Evolutionary conservation across 2,329 filamentous ascomycete genomes (phyloP).

Genomic region (Alternaria hordeiaustralica): DNA sequence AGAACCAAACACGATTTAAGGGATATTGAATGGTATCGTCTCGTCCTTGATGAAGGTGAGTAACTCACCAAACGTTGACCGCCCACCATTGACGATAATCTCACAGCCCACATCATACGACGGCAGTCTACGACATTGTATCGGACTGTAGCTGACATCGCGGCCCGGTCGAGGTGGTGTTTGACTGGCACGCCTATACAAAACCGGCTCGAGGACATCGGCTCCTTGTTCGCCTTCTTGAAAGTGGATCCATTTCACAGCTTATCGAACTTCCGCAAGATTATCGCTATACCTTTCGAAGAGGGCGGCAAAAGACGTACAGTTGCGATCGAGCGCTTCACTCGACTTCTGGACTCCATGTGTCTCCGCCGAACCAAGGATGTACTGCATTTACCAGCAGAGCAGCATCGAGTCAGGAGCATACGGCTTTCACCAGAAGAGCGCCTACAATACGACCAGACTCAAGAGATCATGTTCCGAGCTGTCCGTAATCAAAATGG

Average conservation of each 20-base stretch:
- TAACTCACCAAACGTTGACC: accelerated
- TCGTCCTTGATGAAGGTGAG: slow-evolving; percentile 41
- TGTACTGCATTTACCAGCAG: slow-evolving; percentile 48
- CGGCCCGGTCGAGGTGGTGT: slow-evolving; percentile 55
- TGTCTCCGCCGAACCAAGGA: slow-evolving; percentile 54
- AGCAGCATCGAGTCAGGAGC: slow-evolving; percentile 22
- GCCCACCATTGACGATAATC: not conserved
- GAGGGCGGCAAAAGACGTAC: slow-evolving; percentile 30
- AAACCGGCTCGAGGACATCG: slow-evolving; percentile 61
- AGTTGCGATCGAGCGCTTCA: slow-evolving; percentile 32
- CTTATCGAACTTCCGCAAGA: slow-evolving; percentile 52
- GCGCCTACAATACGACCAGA: slow-evolving; percentile 40
- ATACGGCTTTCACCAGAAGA: slow-evolving; percentile 46
- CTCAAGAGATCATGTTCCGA: slow-evolving; percentile 46
- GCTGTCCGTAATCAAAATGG: slow-evolving; percentile 49
- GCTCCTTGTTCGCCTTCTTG: slow-evolving; percentile 59
- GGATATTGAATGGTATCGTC: slow-evolving; percentile 35
- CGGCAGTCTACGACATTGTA: slow-evolving; percentile 55
- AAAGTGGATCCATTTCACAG: slow-evolving; percentile 52
- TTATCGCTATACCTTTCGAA: slow-evolving; percentile 52
- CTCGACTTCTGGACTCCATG: slow-evolving; percentile 44
- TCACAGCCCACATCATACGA: slow-evolving; percentile 59
- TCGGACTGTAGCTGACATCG: slow-evolving; percentile 51
- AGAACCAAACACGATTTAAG: slow-evolving; percentile 14
- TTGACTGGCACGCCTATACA: slow-evolving; percentile 56